Conservation (phyloP, 2,329 filamentous ascomycete species). For the Stromatinia cepivora region DNA sequence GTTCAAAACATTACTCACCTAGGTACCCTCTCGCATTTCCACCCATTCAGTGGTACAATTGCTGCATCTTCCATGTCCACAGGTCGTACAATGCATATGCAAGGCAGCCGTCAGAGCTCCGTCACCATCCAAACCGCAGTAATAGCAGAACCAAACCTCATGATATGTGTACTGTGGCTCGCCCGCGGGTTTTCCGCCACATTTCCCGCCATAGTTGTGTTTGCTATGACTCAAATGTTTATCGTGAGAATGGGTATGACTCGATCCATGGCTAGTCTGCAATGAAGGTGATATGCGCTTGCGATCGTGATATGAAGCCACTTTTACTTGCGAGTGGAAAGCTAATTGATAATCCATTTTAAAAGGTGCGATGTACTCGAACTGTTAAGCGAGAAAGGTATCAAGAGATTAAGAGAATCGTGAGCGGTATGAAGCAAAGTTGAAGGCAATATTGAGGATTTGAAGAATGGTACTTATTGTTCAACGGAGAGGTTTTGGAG, state of each 20-base stretch:
- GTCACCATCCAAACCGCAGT: not conserved
- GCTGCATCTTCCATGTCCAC: not conserved
- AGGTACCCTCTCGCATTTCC: not conserved
- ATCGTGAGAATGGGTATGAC: not conserved
- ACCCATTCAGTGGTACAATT: constrained; percentile 2
- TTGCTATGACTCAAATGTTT: not conserved
- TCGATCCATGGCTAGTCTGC: not conserved
- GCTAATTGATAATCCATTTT: not conserved
- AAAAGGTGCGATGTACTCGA: not conserved
- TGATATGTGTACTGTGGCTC: not conserved
- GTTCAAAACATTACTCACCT: constrained; percentile 6
- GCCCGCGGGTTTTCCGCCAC: not conserved
- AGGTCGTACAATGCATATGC: not conserved
- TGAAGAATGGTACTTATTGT: not conserved
- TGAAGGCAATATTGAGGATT: not conserved
- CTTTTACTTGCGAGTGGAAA: not conserved
- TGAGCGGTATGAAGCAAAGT: not conserved
- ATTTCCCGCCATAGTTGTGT: not conserved
- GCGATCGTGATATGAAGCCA: not conserved
- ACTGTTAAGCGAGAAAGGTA: not conserved
- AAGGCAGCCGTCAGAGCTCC: not conserved
- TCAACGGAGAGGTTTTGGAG: not conserved
- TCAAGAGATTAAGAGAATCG: not conserved
- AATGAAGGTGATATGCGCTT: not conserved
- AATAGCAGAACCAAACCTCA: constrained; percentile 17